Percentiles rank a stretch among this genome's conserved stretches.
Evolutionary conservation across 2,329 filamentous ascomycete genomes (phyloP).

Genomic region (Fusarium sp.): DNA sequence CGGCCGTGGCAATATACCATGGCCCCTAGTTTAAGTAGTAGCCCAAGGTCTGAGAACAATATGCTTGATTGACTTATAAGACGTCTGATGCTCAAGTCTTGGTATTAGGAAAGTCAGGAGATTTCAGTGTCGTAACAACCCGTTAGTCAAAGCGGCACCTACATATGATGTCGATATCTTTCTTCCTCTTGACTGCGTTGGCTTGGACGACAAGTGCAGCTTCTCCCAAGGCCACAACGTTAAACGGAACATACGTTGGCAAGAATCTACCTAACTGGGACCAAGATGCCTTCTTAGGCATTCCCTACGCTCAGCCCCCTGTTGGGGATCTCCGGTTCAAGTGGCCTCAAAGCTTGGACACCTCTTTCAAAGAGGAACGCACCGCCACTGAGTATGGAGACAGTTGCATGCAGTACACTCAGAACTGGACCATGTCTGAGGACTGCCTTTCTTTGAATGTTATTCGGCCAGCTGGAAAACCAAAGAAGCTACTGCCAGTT

Average conservation of each 20-base stretch:
- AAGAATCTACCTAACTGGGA: conserved; percentile 45
- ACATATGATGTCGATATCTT: neutral
- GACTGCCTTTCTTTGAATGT: conserved; percentile 58
- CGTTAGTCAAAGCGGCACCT: neutral
- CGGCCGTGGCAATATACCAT: neutral
- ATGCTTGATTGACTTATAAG: neutral
- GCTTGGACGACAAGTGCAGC: neutral
- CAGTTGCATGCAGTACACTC: conserved; percentile 58
- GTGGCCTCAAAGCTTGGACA: conserved; percentile 43
- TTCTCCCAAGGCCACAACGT: conserved; percentile 30
- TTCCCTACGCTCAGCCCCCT: conserved; percentile 53
- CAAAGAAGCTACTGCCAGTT: conserved; percentile 50
- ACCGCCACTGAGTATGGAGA: conserved; percentile 54
- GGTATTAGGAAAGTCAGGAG: neutral
- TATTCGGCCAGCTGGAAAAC: conserved; percentile 51
- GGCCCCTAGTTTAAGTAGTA: neutral
- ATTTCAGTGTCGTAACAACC: neutral
- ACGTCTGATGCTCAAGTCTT: neutral
- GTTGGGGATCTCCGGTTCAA: conserved; percentile 49
- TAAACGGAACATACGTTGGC: conserved; percentile 44
- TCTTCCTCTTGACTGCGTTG: neutral
- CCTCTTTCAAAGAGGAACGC: conserved; percentile 50
- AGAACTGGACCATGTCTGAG: conserved; percentile 55
- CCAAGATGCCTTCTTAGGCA: conserved; percentile 53
- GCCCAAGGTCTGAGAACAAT: neutral